Percentiles rank a stretch among this genome's conserved stretches.
phyloP scores from a whole-genome alignment of 164 flowering plant genomes.

The Platanus orientalis region DNA sequence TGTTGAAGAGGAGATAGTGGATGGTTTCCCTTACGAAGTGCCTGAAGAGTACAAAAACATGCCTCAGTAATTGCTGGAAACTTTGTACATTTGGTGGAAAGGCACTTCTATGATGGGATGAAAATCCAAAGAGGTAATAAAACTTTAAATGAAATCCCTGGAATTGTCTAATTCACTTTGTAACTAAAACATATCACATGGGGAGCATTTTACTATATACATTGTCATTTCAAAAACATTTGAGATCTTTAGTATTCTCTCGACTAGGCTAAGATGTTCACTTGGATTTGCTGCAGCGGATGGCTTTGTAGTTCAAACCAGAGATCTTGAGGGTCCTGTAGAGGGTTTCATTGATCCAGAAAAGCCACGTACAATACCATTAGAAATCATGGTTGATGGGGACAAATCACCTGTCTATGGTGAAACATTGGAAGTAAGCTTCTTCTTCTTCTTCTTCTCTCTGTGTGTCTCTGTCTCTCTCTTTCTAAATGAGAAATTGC shows the following conservation, averaged over 20 bases:
- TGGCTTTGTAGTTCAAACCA: constrained; percentile 98
- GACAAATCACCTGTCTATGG: constrained; percentile 86
- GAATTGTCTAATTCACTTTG: background rate
- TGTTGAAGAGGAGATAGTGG: constrained; percentile 99
- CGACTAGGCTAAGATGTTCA: background rate
- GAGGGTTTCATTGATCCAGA: constrained; percentile 96
- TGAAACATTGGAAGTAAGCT: constrained; percentile 73
- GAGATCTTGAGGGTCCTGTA: constrained; percentile 97
- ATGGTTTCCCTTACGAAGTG: constrained; percentile 94
- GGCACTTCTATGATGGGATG: constrained; percentile 98
- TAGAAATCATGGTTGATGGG: constrained; percentile 86
- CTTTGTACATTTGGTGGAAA: constrained; percentile 84
- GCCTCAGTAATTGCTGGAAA: constrained; percentile 98
- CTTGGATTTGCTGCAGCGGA: constrained; percentile 63
- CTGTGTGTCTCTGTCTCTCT: too few relatives aligned
- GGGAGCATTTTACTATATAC: too few relatives aligned
- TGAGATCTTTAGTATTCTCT: background rate
- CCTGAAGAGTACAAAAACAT: constrained; percentile 81
- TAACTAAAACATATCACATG: too few relatives aligned
- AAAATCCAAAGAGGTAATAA: constrained; percentile 91
- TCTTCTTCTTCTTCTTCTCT: background rate
- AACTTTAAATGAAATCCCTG: background rate
- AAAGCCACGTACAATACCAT: constrained; percentile 79
- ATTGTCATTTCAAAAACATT: too few relatives aligned
- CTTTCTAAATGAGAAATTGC: too few relatives aligned